A percentile compares a stretch with the other conserved stretches of the same genome.
phyloP scores from a whole-genome alignment of 306 rosid genomes.

The Betula pendula region DNA sequence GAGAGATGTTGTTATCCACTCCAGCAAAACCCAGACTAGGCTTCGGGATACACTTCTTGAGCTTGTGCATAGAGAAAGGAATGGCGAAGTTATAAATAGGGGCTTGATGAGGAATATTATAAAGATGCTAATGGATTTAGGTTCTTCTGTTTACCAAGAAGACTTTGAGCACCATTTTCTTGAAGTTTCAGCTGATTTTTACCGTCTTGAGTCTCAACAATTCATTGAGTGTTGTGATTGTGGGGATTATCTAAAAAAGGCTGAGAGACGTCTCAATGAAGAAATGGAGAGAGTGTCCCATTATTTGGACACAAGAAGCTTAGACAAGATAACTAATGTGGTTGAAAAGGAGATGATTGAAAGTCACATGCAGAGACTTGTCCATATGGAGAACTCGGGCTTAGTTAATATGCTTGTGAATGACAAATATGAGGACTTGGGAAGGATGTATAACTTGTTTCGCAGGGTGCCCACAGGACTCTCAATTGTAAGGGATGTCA shows the following conservation, averaged over 20 bases:
- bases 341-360: constrained; percentile 59
- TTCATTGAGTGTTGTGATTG: constrained; percentile 56
- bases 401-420: constrained; percentile 49
- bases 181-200: constrained; percentile 47
- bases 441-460: constrained; percentile 50
- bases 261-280: constrained; percentile 53
- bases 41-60: constrained; percentile 55
- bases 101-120: constrained; percentile 56
- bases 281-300: constrained; percentile 55
- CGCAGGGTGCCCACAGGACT: constrained; percentile 50
- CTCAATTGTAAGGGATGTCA: constrained; percentile 45
- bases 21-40: constrained; percentile 49
- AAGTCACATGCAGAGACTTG: constrained; percentile 46
- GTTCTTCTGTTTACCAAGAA: constrained; percentile 43
- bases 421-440: constrained; percentile 57
- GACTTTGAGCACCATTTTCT: constrained; percentile 57
- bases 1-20: constrained; percentile 58
- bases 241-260: constrained; percentile 55
- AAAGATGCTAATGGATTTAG: constrained; percentile 58
- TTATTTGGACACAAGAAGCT: constrained; percentile 51
- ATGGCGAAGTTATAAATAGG: constrained; percentile 53
- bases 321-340: constrained; percentile 44
- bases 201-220: constrained; percentile 49
- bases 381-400: constrained; percentile 60
- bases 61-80: constrained; percentile 51